A percentile compares a stretch with the other conserved stretches of the same genome.
Evolutionary conservation across 176 grass and related monocot genomes (phyloP).

Genomic region (Elymus sibiricus): DNA sequence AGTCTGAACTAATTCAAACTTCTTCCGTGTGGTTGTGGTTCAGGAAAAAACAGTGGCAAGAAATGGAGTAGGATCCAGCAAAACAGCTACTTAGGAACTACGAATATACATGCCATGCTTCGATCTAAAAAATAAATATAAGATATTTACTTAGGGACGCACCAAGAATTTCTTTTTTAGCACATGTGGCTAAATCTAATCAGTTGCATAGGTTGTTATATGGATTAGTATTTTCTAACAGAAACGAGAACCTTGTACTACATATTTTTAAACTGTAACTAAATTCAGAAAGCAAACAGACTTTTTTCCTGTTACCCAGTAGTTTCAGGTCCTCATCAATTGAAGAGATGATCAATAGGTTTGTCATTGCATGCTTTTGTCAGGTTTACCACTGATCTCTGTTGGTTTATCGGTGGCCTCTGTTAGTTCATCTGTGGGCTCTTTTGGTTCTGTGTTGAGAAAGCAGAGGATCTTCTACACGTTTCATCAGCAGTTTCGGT

Average conservation of each 20-base stretch:
- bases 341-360: conserved; percentile 62
- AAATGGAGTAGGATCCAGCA: not conserved
- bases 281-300: conserved; percentile 27
- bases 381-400: not conserved
- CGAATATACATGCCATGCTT: not conserved
- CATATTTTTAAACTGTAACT: not conserved
- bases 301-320: conserved; percentile 70
- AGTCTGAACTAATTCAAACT: no score
- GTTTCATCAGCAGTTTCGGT: conserved; percentile 34
- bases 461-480: conserved; percentile 31
- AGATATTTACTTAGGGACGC: not conserved
- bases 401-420: not conserved
- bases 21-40: no score
- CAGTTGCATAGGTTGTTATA: not conserved
- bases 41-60: no score
- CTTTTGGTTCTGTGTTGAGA: not conserved
- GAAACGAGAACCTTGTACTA: not conserved
- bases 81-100: not conserved
- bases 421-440: not conserved
- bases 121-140: not conserved
- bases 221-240: not conserved
- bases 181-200: not conserved
- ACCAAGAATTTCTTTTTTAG: not conserved
- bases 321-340: conserved; percentile 84
- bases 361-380: conserved; percentile 34